These are phyloP conservation scores for Ajuga reptans DNA, from an alignment of 305 asterid species.

Conservation along the genomic window DNA sequence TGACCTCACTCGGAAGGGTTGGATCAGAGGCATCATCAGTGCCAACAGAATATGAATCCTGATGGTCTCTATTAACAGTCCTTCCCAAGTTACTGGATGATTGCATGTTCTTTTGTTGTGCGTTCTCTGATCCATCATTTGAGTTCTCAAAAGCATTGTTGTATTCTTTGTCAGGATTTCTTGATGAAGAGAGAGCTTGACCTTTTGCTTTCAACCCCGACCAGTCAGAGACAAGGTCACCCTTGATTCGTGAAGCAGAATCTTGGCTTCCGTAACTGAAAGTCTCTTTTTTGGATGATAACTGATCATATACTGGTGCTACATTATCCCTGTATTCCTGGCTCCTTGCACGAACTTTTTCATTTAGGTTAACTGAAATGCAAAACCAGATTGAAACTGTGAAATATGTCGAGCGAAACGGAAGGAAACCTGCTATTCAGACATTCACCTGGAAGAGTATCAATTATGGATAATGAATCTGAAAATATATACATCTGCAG, in stretches of 20 bases:
- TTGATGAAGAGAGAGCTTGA: constrained; percentile 44
- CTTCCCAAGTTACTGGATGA: constrained; percentile 34
- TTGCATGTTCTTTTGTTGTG: constrained; percentile 29
- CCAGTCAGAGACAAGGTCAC: constrained; percentile 36
- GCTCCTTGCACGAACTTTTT: constrained; percentile 36
- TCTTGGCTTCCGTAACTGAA: constrained; percentile 35
- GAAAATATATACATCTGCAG: constrained; percentile 87
- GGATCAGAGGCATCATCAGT: constrained; percentile 41
- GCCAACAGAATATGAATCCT: constrained; percentile 36
- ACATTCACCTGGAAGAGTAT: constrained; percentile 74
- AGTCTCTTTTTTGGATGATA: constrained; percentile 34
- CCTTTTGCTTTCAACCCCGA: constrained; percentile 39
- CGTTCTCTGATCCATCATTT: constrained; percentile 43
- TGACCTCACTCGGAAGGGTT: constrained; percentile 76
- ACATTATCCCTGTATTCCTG: constrained; percentile 36
- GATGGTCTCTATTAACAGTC: constrained; percentile 33
- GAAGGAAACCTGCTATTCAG: constrained; percentile 17
- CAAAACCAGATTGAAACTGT: constrained; percentile 21
- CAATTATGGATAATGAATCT: constrained; percentile 74
- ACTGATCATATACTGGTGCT: constrained; percentile 32
- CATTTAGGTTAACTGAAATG: constrained; percentile 47
- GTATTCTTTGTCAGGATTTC: constrained; percentile 42
- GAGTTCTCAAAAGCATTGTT: constrained; percentile 39
- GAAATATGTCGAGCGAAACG: constrained; percentile 14
- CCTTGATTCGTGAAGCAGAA: constrained; percentile 36